phyloP scores from a whole-genome alignment of 495 filamentous ascomycete genomes.

The Hyaloscypha variabilis region DNA sequence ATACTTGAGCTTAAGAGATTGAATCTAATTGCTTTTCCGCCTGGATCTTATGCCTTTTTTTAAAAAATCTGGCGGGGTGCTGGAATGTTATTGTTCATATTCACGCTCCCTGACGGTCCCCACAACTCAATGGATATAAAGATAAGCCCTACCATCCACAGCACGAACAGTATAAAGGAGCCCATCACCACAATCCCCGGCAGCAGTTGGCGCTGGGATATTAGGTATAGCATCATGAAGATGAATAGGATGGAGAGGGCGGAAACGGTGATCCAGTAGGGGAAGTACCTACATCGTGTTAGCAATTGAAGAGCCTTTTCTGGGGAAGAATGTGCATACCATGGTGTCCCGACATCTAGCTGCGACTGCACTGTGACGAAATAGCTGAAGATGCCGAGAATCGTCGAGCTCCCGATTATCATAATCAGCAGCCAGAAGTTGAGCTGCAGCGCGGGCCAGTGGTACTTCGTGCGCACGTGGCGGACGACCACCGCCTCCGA shows the following conservation, averaged over 20 bases:
- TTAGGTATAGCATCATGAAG: conserved; percentile 68
- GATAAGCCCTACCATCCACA: conserved; percentile 91
- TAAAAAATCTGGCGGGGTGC: too few relatives aligned
- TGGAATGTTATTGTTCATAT: too few relatives aligned
- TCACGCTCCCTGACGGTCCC: conserved; percentile 73
- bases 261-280: conserved; percentile 80
- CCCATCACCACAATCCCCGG: conserved; percentile 88
- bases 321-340: conserved; percentile 57
- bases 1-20: too few relatives aligned
- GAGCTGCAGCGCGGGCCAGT: conserved; percentile 92
- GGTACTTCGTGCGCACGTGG: conserved; percentile 54
- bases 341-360: conserved; percentile 73
- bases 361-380: conserved; percentile 81
- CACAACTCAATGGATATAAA: conserved; percentile 90
- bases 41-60: too few relatives aligned
- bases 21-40: too few relatives aligned
- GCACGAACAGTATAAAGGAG: conserved; percentile 90
- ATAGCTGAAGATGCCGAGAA: conserved; percentile 81
- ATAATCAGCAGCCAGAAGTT: conserved; percentile 93
- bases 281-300: conserved; percentile 73
- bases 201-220: conserved; percentile 76
- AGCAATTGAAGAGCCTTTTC: neutral
- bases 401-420: conserved; percentile 72
- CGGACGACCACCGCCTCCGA: conserved; percentile 19
- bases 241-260: conserved; percentile 76